Evolutionary conservation across 345 rosid species (phyloP), one percentile per base, ranked within the genome.

Genomic region (Luvunga scandens): DNA sequence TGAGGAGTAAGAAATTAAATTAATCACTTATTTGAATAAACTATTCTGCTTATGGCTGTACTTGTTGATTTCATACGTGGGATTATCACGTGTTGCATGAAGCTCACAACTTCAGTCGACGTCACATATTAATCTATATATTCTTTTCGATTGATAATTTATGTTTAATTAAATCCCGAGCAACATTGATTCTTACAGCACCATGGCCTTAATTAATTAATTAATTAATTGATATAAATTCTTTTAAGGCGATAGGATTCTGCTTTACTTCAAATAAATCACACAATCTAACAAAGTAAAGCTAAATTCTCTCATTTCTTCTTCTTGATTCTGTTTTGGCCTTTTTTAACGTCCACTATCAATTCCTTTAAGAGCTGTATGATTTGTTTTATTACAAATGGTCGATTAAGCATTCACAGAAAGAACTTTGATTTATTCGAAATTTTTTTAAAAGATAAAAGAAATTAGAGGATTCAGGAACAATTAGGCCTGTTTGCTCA

Each of bases 221-320:
- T 63, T 45, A 45, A 13, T 38, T 38, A 2, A 38, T 38, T 38
- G 39, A 1, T 2, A 9, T 27, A 13, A 39, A 42, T 71, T 65
- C 12, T 31, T 30, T 48, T 27, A 24, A 42, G 60, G 10, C 12
- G 30, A n/a, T 33, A 14, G 61, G 69, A 27, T 71, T 66, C 19
- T 66, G 38, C 80, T 39, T 62, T 73, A 50, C 56, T 14, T 70
- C 22, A 76, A 53, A 22, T 42, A 19, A 12, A 7, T 4, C 18
- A 38, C 48, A 57, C 33, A 9, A 63, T 74, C 69, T 34, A 3
- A 57, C 39, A 78, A 83, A 78, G 72, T 61, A 60, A 66, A 72
- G 74, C 50, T 14, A 38, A 45, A 45, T 12, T 45, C 50, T 45
- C 50, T 45, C 50, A 13, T 45, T 45, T 45, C 50, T 45, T 13